A percentile compares a stretch with the other conserved stretches of the same genome.
These are phyloP conservation scores for Physcia stellaris DNA, from an alignment of 495 filamentous ascomycete species.

Conservation along the genomic window DNA sequence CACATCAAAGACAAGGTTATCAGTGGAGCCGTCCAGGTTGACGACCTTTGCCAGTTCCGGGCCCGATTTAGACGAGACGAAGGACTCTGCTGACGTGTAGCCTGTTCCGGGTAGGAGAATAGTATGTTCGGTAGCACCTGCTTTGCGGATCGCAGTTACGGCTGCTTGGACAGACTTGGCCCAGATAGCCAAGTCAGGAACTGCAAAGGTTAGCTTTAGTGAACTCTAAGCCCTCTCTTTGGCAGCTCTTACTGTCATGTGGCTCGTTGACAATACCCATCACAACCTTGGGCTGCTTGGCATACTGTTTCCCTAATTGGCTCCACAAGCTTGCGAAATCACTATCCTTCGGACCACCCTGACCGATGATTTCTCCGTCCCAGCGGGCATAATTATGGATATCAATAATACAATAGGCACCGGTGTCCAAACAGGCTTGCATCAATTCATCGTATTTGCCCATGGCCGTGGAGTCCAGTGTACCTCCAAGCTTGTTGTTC, in stretches of 20 bases:
- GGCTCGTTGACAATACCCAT: slow-evolving; percentile 56
- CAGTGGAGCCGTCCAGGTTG: slow-evolving; percentile 38
- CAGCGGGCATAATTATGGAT: slow-evolving; percentile 47
- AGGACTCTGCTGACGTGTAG: slow-evolving; percentile 22
- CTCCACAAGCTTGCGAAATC: slow-evolving; percentile 44
- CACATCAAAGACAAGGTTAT: slow-evolving; percentile 42
- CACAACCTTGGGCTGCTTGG: slow-evolving; percentile 28
- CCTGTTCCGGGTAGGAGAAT: slow-evolving; percentile 33
- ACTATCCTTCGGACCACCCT: slow-evolving; percentile 29
- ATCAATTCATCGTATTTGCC: slow-evolving; percentile 42
- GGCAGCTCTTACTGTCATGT: slow-evolving; percentile 23
- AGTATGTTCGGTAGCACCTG: slow-evolving; percentile 42
- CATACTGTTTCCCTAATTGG: slow-evolving; percentile 43
- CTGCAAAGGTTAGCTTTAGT: no score
- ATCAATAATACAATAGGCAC: slow-evolving; percentile 45
- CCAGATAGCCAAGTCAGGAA: slow-evolving; percentile 34
- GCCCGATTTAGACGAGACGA: slow-evolving; percentile 31
- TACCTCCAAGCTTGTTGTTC: slow-evolving; percentile 32
- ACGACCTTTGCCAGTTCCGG: slow-evolving; percentile 35
- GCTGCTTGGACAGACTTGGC: slow-evolving; percentile 38
- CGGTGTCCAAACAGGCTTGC: slow-evolving; percentile 41
- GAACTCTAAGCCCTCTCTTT: no score
- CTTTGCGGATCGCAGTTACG: slow-evolving; percentile 43
- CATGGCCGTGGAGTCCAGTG: slow-evolving; percentile 31
- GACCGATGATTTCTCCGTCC: slow-evolving; percentile 43